Evolutionary conservation across 2,329 filamentous ascomycete species (phyloP), one percentile per base, ranked within the genome.

Genomic region (Fusarium dlaminii): DNA sequence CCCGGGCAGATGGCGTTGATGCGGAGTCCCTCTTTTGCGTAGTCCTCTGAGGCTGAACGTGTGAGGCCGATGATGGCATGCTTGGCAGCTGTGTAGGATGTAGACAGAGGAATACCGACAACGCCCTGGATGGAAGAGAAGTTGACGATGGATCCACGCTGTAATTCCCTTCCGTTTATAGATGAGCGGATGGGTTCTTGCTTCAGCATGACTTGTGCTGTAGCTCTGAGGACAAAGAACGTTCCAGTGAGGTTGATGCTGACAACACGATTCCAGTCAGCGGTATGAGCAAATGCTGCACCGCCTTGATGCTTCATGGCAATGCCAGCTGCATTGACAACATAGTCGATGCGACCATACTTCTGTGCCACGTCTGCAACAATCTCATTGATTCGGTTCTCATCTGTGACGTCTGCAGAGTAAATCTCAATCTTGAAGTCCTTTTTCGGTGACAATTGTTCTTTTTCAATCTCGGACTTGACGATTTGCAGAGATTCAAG

Each of bases 181-280:
- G 72, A 68, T 0, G 83, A 84, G 1, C 71, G 59, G 6, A 86
- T 84, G 0, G 78, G 82, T 0, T 84, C 81, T 68, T 86, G 85
- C 68, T 83, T 78, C 18, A 86, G 70, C 85, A 87, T 87, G 29
- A 86, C 81, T 37, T 80, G 17, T 3, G 83, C 82, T 1, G 81
- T 80, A 9, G 83, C 83, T 22, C 81, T 77, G 1, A 86, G 72
- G 5, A 86, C 79, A 64, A 81, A 83, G 66, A 86, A 85, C 6
- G 82, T 82, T 0, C 84, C 84, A 7, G 79, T 83, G 2, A 87
- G 69, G 52, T 87, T 86, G 59, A 86, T 78, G 55, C 84, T 81
- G 11, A 86, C 56, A 5, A 85, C 79, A 0, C 81, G 79, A 5
- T 84, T 77, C 82, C 83, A 86, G 54, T 85, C 83, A 1, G 73